Conservation (phyloP, 1,284 basidiomycete species). For the Agroathelia rolfsii region DNA sequence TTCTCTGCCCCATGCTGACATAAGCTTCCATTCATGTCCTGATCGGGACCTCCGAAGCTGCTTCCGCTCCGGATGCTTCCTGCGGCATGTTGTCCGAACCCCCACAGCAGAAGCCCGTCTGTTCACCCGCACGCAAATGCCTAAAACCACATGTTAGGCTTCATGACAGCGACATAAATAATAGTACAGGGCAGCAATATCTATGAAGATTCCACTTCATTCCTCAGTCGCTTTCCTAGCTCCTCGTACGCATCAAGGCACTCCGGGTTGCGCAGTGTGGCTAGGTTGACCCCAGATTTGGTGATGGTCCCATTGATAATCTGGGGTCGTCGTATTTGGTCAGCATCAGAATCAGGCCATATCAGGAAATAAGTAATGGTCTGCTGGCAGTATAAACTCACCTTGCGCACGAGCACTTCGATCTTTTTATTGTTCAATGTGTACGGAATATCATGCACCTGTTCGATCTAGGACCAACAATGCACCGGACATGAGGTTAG, state of each 20-base stretch:
- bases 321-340: constrained; percentile 24
- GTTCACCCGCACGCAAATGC: no score
- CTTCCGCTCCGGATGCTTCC: constrained; percentile 8
- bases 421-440: constrained; percentile 83
- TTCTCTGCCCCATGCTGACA: no score
- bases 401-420: constrained; percentile 78
- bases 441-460: constrained; percentile 69
- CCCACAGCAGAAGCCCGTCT: no score
- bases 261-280: constrained; percentile 70
- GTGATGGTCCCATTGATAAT: constrained; percentile 76
- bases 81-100: no score
- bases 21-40: no score
- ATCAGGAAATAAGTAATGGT: constrained; percentile 9
- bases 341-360: constrained; percentile 17
- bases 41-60: constrained; percentile 8
- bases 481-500: constrained; percentile 13
- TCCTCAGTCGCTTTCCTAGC: constrained; percentile 44
- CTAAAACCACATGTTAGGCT: no score
- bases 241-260: constrained; percentile 57
- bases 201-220: constrained; percentile 17
- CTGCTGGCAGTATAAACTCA: constrained; percentile 18
- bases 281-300: constrained; percentile 61
- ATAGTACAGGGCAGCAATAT: constrained; percentile 6
- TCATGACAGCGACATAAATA: no score
- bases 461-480: constrained; percentile 41